These are phyloP conservation scores for Pseudonitzschia multiseries DNA, from an alignment of 108 stramenopile genomes.

Conservation along the genomic window DNA sequence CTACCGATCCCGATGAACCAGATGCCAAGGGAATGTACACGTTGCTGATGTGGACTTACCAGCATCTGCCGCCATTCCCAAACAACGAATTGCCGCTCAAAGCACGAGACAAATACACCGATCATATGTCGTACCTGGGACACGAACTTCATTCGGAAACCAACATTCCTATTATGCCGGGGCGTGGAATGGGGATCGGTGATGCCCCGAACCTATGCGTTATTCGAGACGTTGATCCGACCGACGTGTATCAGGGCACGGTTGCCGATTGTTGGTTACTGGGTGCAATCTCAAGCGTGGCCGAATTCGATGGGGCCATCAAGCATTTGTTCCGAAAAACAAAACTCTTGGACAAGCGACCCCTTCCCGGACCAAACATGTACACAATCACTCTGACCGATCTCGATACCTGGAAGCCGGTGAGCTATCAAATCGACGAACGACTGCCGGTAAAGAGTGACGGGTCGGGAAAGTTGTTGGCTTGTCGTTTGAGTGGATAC, in stretches of 20 bases:
- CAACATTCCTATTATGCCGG: slow-evolving; percentile 36
- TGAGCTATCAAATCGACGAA: slow-evolving; percentile 42
- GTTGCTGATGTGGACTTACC: slow-evolving; percentile 18
- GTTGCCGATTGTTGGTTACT: slow-evolving; percentile 53
- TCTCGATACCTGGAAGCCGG: slow-evolving; percentile 41
- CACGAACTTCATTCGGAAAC: slow-evolving; percentile 11
- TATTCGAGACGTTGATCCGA: slow-evolving; percentile 44
- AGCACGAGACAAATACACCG: slow-evolving; percentile 31
- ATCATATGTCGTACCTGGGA: slow-evolving; percentile 22
- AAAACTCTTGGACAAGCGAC: slow-evolving; percentile 27
- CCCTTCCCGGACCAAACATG: slow-evolving; percentile 36
- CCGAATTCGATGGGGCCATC: slow-evolving; percentile 55
- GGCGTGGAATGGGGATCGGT: slow-evolving; percentile 48
- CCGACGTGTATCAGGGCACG: slow-evolving; percentile 43
- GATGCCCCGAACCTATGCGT: slow-evolving; percentile 40
- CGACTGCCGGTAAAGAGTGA: slow-evolving; percentile 30
- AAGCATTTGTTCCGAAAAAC: slow-evolving; percentile 46
- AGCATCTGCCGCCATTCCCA: slow-evolving; percentile 22
- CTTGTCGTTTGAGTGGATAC: slow-evolving; percentile 37
- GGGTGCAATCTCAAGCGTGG: slow-evolving; percentile 39
- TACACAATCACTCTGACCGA: slow-evolving; percentile 41
- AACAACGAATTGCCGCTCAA: slow-evolving; percentile 23
- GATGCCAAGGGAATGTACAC: slow-evolving; percentile 13
- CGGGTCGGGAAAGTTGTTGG: slow-evolving; percentile 34
- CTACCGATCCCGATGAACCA: slow-evolving; percentile 1